phyloP scores from a whole-genome alignment of 2,329 filamentous ascomycete species.

The Fusarium armeniacum region DNA sequence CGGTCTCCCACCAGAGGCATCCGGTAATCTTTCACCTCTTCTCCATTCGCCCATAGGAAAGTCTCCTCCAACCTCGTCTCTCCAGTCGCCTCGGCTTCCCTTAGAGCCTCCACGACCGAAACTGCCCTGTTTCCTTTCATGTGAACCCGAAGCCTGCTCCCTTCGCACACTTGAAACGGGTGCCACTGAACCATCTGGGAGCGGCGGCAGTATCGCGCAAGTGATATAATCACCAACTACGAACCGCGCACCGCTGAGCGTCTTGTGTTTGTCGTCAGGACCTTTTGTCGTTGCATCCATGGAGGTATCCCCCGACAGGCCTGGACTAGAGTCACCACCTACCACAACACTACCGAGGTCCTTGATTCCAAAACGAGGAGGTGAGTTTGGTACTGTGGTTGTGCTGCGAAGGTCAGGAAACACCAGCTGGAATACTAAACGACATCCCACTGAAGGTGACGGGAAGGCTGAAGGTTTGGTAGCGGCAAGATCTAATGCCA shows the following conservation, averaged over 20 bases:
- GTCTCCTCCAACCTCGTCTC: slow-evolving; percentile 55
- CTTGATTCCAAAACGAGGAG: slow-evolving; percentile 77
- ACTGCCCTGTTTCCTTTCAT: slow-evolving; percentile 49
- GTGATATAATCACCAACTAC: slow-evolving; percentile 91
- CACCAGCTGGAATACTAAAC: slow-evolving; percentile 88
- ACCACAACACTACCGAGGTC: slow-evolving; percentile 88
- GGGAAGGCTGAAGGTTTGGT: slow-evolving; percentile 77
- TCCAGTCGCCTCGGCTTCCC: slow-evolving; percentile 57
- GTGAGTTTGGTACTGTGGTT: slow-evolving; percentile 45
- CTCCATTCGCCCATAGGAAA: slow-evolving; percentile 74
- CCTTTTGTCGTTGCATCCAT: slow-evolving; percentile 51
- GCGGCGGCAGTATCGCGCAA: slow-evolving; percentile 83
- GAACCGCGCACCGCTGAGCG: slow-evolving; percentile 81
- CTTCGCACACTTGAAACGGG: slow-evolving; percentile 63
- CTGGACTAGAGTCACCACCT: slow-evolving; percentile 67
- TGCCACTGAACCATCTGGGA: slow-evolving; percentile 80
- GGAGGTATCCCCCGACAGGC: slow-evolving; percentile 57
- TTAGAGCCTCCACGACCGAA: slow-evolving; percentile 55
- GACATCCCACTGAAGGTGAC: slow-evolving; percentile 80
- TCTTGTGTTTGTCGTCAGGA: slow-evolving; percentile 76
- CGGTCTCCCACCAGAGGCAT: slow-evolving; percentile 57
- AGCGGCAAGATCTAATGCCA: slow-evolving; percentile 80
- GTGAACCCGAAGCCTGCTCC: slow-evolving; percentile 41
- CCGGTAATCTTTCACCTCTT: slow-evolving; percentile 73
- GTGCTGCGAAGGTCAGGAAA: slow-evolving; percentile 77